Base-by-base conservation (phyloP, 306 rosid species). In the Abrus pulchellus region DNA sequence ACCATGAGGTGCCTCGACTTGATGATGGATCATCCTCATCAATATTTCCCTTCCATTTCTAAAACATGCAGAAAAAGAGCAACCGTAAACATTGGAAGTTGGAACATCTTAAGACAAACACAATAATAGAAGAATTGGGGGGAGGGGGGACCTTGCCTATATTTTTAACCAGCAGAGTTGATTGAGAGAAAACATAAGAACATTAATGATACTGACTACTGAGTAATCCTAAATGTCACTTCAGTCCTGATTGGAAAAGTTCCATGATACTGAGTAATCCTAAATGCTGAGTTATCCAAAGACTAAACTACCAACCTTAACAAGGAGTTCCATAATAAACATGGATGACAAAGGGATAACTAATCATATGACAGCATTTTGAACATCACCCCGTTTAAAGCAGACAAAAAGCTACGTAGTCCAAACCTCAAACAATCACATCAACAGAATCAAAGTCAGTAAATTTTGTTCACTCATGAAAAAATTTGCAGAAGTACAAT, bases 11-110 rank as follows among this genome's bases (percentile, higher is more conserved):
- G 11, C 71, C 67, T 56, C n/a, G 68, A 74, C 77, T 83, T 66
- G 87, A 83, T 66, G 73, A 74, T 60, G 83, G 77, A 33, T 57
- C 68, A 43, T 78, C 77, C 14, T 5, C 71, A n/a, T 57, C 81
- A 57, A 13, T 36, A 47, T n/a, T 76, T 36, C 48, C 61, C 81
- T 83, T 78, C 87, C 81, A 83, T 72, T 83, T 79, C 87, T 83
- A 48, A 59, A 78, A 9, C 73, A 67, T 14, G 53, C 57, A 78
- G n/a, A 52, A 32, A 36, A 60, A 57, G 45, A 9, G 50, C 12
- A 72, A 74, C 14, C 43, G 49, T 36, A 49, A 57, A 27, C 77
- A 57, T 40, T 33, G 28, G 57, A 67, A 53, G 48, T 40, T 33
- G 28, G 57, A 67, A 53, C 74, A 5, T 20, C 20, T 44, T 28